These are phyloP conservation scores for Puccinia novopanici DNA, from an alignment of 1,284 basidiomycete genomes.

Conservation along the genomic window DNA sequence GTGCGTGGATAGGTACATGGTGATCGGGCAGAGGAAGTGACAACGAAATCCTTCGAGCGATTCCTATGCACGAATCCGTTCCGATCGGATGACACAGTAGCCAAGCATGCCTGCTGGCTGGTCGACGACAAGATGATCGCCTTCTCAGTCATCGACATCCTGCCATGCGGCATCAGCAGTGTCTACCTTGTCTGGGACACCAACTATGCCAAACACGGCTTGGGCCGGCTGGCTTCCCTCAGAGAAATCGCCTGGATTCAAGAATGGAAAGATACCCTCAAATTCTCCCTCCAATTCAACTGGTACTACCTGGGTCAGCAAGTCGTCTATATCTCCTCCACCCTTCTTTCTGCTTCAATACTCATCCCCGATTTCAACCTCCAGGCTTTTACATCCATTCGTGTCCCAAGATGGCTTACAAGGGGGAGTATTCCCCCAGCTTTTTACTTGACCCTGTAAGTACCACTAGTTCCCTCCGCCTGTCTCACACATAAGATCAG, in stretches of 20 bases:
- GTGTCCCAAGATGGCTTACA: slow-evolving; percentile 95
- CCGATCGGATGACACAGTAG: background rate
- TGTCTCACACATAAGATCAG: background rate
- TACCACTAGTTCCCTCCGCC: slow-evolving; percentile 7
- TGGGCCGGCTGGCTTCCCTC: slow-evolving; percentile 81
- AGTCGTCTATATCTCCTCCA: background rate
- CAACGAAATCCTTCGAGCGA: slow-evolving; percentile 2
- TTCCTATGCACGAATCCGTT: slow-evolving; percentile 44
- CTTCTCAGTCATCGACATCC: slow-evolving; percentile 84
- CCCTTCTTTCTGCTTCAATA: slow-evolving; percentile 54
- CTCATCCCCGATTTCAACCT: slow-evolving; percentile 22
- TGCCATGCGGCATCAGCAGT: slow-evolving; percentile 84
- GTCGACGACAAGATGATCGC: slow-evolving; percentile 76
- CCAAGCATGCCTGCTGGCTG: slow-evolving; percentile 38
- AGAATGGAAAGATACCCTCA: slow-evolving; percentile 62
- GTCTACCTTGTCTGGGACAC: slow-evolving; percentile 95
- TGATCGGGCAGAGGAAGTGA: slow-evolving; percentile 22
- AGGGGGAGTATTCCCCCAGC: slow-evolving; percentile 85
- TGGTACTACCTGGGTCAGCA: slow-evolving; percentile 53
- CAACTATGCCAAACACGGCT: slow-evolving; percentile 71
- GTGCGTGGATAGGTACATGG: slow-evolving; percentile 19
- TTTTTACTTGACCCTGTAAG: slow-evolving; percentile 82
- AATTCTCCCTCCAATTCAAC: slow-evolving; percentile 55
- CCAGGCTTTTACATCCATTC: slow-evolving; percentile 80
- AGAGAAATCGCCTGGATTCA: slow-evolving; percentile 72